Base-by-base conservation (phyloP, 352 stramenopile genomes). In the Pythium sukuiense region DNA sequence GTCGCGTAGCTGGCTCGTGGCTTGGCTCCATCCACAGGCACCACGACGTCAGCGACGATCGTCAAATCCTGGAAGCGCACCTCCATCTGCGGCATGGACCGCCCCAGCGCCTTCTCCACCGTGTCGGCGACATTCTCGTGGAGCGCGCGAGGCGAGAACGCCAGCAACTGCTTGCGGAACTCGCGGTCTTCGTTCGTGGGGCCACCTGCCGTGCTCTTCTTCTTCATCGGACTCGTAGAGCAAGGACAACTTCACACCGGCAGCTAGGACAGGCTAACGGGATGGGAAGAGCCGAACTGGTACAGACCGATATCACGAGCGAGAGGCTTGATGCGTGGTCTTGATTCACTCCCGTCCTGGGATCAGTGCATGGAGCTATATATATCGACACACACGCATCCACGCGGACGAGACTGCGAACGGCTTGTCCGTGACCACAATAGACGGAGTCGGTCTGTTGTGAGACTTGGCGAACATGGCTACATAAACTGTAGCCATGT, bases 31-130 rank as follows among this genome's bases (percentile, higher is more conserved):
- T 27, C n/a, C 45, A 30, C n/a, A 13, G 45, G 45, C 24, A 30
- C n/a, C 45, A 32, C 39, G 14, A 48, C 39, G 39, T 53, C n/a
- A 6, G 45, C 80, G 12, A 70, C 70, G 26, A 85, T 35, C 7
- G 74, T 76, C 41, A 88, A 33, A 53, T 87, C 41, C 1, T 67
- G 65, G 65, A 87, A 83, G 16, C 74, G 80, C 24, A 88, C 68
- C 52, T 88, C 80, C 64, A 85, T 76, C 48, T 87, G 76, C 3
- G 77, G 80, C 57, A 85, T 74, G 16, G 63, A 62, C 12, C 67
- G 61, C 20, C 78, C 78, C n/a, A 81, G 63, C 9, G 76, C 67
- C 3, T 48, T 70, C 59, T 87, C 76, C n/a, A 83, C 61, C 24
- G 41, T 55, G 56, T 68, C 65, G 0, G 72, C 73, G 43, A 83